Percentiles rank a stretch among this genome's conserved stretches.
Conservation (phyloP, 2,329 filamentous ascomycete genomes). For the Beauveria asiatica region DNA sequence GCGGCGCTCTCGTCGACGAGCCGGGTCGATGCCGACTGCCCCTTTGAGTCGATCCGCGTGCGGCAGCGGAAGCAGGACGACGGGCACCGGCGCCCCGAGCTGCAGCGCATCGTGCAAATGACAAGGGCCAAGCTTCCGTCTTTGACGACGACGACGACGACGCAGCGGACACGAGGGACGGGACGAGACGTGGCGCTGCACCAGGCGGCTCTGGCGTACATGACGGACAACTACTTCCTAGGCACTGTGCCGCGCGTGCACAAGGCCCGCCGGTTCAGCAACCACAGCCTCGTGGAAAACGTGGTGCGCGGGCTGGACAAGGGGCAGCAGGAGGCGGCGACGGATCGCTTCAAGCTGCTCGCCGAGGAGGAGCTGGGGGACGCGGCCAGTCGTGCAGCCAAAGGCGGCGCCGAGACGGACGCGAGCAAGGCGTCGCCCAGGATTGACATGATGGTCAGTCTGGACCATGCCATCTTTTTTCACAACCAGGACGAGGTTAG, state of each 20-base stretch:
- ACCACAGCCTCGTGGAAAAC: neutral
- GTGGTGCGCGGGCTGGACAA: neutral
- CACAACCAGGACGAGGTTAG: neutral
- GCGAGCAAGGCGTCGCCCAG: neutral
- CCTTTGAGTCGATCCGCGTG: constrained; percentile 4
- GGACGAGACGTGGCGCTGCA: neutral
- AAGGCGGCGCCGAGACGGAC: neutral
- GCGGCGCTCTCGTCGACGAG: neutral
- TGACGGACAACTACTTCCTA: constrained; percentile 11
- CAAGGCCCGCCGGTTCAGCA: neutral
- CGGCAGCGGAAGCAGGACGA: neutral
- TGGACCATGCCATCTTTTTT: constrained; percentile 10
- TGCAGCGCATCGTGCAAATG: constrained; percentile 6
- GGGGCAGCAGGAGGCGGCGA: neutral
- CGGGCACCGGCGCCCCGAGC: neutral
- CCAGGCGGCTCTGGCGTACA: constrained; percentile 7
- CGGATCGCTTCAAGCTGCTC: neutral
- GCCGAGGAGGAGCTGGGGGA: constrained; percentile 3
- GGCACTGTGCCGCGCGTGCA: constrained; percentile 8
- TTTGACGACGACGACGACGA: neutral
- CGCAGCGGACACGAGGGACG: no score
- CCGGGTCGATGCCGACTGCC: constrained; percentile 5
- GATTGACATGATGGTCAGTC: constrained; percentile 8
- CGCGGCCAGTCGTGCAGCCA: neutral
- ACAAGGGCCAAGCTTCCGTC: neutral